A percentile compares a stretch with the other conserved stretches of the same genome.
Evolutionary conservation across 2,329 filamentous ascomycete species (phyloP).

Genomic region (Zasmidium cellare): DNA sequence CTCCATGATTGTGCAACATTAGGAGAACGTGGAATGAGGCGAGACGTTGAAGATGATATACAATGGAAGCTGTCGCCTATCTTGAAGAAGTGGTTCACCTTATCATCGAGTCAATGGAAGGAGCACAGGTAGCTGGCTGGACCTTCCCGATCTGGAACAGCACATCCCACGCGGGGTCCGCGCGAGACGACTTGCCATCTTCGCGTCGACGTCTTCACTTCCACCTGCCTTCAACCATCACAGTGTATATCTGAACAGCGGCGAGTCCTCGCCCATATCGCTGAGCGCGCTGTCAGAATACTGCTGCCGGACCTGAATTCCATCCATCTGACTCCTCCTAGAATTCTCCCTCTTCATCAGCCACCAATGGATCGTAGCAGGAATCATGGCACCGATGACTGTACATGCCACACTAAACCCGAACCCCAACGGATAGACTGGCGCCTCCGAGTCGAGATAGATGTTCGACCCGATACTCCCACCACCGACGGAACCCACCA

Average conservation of each 20-base stretch:
- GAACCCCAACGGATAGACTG: constrained; percentile 9
- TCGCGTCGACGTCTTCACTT: not conserved
- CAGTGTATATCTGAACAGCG: constrained; percentile 4
- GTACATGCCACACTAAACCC: constrained; percentile 11
- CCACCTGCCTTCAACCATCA: not conserved
- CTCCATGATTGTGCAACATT: constrained; percentile 15
- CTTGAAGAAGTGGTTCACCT: not conserved
- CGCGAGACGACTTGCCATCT: not conserved
- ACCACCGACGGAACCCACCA: constrained; percentile 6
- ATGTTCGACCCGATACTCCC: constrained; percentile 14
- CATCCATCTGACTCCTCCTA: not conserved
- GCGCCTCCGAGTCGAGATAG: constrained; percentile 9
- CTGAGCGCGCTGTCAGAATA: not conserved
- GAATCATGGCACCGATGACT: constrained; percentile 9
- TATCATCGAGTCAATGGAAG: not conserved
- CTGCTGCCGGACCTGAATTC: not conserved
- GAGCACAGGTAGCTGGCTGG: not conserved
- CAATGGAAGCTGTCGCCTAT: not conserved
- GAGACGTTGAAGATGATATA: not conserved
- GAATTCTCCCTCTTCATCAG: not conserved
- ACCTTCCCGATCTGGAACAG: not conserved
- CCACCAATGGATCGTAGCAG: constrained; percentile 10
- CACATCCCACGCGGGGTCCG: not conserved
- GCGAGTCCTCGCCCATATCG: constrained; percentile 6
- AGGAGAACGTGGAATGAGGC: not conserved